Evolutionary conservation across 345 rosid genomes (phyloP).

Genomic region (Acer yangbiense): DNA sequence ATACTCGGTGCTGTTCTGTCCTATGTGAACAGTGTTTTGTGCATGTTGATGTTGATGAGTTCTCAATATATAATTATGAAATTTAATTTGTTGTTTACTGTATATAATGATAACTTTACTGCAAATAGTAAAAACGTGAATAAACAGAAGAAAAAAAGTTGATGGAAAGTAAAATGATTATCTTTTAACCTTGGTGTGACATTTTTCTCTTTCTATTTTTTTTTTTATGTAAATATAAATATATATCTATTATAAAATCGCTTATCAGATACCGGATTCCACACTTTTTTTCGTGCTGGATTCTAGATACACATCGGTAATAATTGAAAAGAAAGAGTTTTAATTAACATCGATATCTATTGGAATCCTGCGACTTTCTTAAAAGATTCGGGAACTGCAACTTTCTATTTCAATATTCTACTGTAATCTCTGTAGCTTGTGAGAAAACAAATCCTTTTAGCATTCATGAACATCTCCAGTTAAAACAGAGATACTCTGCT

Average conservation of each 20-base stretch:
- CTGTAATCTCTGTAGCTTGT: background rate
- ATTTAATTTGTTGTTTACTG: background rate
- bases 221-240: too few relatives aligned
- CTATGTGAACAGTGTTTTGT: background rate
- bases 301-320: too few relatives aligned
- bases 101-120: background rate
- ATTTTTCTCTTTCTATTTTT: background rate
- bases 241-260: too few relatives aligned
- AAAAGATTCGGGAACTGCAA: background rate
- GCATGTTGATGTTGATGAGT: background rate
- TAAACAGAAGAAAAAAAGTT: background rate
- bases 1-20: background rate
- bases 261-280: too few relatives aligned
- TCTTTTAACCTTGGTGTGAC: background rate
- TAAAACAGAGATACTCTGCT: slow-evolving; percentile 15
- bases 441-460: background rate
- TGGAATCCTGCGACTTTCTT: too few relatives aligned
- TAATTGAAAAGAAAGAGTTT: too few relatives aligned
- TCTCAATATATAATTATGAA: background rate
- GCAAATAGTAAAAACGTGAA: background rate
- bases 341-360: too few relatives aligned
- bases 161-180: background rate
- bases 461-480: slow-evolving; percentile 1
- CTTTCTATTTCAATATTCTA: too few relatives aligned
- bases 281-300: too few relatives aligned